phyloP scores from a whole-genome alignment of 495 filamentous ascomycete species.

The Xylaria telfairii region DNA sequence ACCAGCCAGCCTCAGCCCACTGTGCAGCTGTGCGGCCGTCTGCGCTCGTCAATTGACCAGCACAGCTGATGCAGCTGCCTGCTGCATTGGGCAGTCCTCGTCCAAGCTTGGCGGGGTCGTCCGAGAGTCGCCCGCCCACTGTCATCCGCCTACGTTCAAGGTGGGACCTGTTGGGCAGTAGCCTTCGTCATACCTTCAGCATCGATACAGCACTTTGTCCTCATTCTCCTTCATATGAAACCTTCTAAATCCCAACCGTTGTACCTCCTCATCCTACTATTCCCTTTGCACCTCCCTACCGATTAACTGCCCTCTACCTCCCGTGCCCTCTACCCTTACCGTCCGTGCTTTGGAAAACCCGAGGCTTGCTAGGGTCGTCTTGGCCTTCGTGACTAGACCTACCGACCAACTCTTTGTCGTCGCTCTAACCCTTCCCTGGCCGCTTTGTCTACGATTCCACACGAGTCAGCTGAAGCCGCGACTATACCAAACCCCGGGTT shows the following conservation, averaged over 20 bases:
- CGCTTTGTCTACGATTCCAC: background rate
- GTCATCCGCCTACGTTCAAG: background rate
- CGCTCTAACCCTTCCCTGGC: background rate
- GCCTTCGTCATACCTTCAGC: slow-evolving; percentile 8
- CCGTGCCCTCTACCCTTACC: background rate
- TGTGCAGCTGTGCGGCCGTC: background rate
- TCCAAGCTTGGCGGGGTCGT: slow-evolving; percentile 6
- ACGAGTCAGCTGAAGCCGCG: background rate
- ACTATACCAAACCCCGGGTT: background rate
- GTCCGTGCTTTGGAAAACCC: background rate
- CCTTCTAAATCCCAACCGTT: background rate
- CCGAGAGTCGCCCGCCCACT: slow-evolving; percentile 9
- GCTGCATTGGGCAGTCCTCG: slow-evolving; percentile 15
- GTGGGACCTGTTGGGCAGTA: slow-evolving; percentile 4
- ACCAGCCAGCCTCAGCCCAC: slow-evolving; percentile 10
- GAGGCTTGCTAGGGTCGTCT: slow-evolving; percentile 7
- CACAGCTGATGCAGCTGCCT: slow-evolving; percentile 22
- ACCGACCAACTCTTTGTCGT: background rate
- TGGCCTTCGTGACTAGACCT: background rate
- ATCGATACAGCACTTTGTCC: background rate
- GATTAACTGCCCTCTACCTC: background rate
- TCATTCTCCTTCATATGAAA: slow-evolving; percentile 13
- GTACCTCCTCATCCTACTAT: background rate
- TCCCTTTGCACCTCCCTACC: background rate
- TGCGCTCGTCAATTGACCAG: slow-evolving; percentile 18